A percentile compares a stretch with the other conserved stretches of the same genome.
phyloP scores from a whole-genome alignment of 2,329 filamentous ascomycete species.

The Phaeoacremonium minimum region DNA sequence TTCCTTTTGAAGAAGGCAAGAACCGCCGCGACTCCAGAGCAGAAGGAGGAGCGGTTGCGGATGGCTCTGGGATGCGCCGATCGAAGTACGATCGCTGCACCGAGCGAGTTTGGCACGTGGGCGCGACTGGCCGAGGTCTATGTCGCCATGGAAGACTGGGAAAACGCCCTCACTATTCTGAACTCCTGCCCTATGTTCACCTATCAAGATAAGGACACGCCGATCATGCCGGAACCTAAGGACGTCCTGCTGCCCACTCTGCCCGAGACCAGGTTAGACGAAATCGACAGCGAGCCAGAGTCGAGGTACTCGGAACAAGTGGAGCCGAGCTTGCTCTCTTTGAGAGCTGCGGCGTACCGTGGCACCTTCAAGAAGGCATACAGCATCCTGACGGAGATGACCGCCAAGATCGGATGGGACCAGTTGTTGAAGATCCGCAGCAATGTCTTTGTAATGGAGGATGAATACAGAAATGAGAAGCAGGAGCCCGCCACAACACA shows the following conservation, averaged over 20 bases:
- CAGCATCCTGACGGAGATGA: slow-evolving; percentile 89
- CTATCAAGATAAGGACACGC: slow-evolving; percentile 96
- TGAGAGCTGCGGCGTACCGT: slow-evolving; percentile 85
- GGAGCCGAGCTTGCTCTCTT: slow-evolving; percentile 77
- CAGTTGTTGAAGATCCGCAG: slow-evolving; percentile 91
- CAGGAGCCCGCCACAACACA: slow-evolving; percentile 50
- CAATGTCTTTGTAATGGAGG: slow-evolving; percentile 99
- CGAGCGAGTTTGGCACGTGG: slow-evolving; percentile 97
- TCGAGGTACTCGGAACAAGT: slow-evolving; percentile 79
- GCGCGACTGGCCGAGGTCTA: slow-evolving; percentile 91
- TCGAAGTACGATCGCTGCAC: slow-evolving; percentile 88
- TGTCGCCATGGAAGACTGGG: slow-evolving; percentile 91
- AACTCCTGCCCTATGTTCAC: slow-evolving; percentile 99
- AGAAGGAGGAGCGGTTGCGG: slow-evolving; percentile 65
- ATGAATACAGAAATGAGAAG: slow-evolving; percentile 91
- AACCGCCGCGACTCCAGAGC: slow-evolving; percentile 46
- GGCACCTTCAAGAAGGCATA: slow-evolving; percentile 97
- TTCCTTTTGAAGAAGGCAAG: slow-evolving; percentile 84
- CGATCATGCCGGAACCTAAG: slow-evolving; percentile 87
- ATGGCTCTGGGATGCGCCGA: slow-evolving; percentile 92
- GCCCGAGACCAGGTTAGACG: slow-evolving; percentile 84
- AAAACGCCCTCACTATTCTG: slow-evolving; percentile 86
- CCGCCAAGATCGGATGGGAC: slow-evolving; percentile 96
- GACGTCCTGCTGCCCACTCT: slow-evolving; percentile 84
- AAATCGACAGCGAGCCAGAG: slow-evolving; percentile 89